These are phyloP conservation scores for Hyphopichia homilentoma DNA, from an alignment of 805 yeast genomes.

Conservation along the genomic window DNA sequence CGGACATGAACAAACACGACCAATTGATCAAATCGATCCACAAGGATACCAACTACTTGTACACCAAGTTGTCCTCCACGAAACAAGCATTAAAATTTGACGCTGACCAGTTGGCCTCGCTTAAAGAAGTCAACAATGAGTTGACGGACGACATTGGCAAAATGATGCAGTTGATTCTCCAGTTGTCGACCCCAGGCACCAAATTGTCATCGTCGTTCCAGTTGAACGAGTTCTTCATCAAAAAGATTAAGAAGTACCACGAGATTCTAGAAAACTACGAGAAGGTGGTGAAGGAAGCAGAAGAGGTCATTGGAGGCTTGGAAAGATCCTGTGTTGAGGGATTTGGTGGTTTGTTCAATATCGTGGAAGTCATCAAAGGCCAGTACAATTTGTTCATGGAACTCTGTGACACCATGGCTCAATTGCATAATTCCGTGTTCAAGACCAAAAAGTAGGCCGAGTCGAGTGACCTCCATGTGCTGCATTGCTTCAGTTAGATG, in stretches of 20 bases:
- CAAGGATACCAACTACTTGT: constrained; percentile 62
- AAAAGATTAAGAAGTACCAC: constrained; percentile 48
- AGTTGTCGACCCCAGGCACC: constrained; percentile 51
- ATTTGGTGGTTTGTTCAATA: constrained; percentile 38
- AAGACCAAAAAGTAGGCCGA: neutral
- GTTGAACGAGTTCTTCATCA: constrained; percentile 52
- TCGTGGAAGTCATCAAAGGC: constrained; percentile 59
- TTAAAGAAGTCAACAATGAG: constrained; percentile 37
- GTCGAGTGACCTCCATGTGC: too few relatives aligned
- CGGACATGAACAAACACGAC: constrained; percentile 59
- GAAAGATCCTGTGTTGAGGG: constrained; percentile 37
- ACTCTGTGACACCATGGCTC: constrained; percentile 69
- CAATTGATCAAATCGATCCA: constrained; percentile 69
- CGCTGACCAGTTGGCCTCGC: constrained; percentile 29
- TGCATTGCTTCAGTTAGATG: too few relatives aligned
- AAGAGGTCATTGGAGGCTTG: constrained; percentile 44
- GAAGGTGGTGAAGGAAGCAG: constrained; percentile 58
- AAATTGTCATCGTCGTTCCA: constrained; percentile 53
- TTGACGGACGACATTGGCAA: constrained; percentile 48
- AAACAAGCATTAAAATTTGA: constrained; percentile 60
- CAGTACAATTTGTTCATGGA: constrained; percentile 73
- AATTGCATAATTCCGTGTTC: constrained; percentile 43
- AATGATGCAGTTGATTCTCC: constrained; percentile 51
- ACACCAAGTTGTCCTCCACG: constrained; percentile 57
- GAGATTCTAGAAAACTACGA: constrained; percentile 54